A percentile compares a stretch with the other conserved stretches of the same genome.
These are phyloP conservation scores for Scheffersomyces insectosa DNA, from an alignment of 1,139 yeast species.

Conservation along the genomic window DNA sequence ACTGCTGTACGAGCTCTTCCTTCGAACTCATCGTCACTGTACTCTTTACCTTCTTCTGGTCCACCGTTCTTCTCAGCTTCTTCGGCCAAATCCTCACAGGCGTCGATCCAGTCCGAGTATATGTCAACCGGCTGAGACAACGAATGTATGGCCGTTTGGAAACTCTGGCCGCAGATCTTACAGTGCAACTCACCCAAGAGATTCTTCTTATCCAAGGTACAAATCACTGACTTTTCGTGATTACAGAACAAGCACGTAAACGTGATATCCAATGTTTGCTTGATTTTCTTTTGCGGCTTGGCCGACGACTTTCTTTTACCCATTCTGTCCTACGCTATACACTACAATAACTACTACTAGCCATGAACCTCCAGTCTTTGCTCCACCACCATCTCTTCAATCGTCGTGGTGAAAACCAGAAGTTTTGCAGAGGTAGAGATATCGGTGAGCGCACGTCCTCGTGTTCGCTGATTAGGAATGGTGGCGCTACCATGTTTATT, in stretches of 20 bases:
- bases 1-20: slow-evolving; percentile 6
- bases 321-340: slow-evolving; percentile 30
- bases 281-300: slow-evolving; percentile 76
- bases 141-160: slow-evolving; percentile 85
- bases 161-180: slow-evolving; percentile 92
- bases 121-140: slow-evolving; percentile 89
- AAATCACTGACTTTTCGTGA: slow-evolving; percentile 89
- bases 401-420: too few relatives aligned
- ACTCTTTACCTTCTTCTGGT: slow-evolving; percentile 34
- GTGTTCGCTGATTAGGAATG: too few relatives aligned
- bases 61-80: slow-evolving; percentile 43
- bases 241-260: slow-evolving; percentile 94
- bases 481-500: too few relatives aligned
- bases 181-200: slow-evolving; percentile 85
- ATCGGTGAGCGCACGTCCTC: too few relatives aligned
- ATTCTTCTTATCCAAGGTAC: slow-evolving; percentile 84
- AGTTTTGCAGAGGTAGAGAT: too few relatives aligned
- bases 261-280: slow-evolving; percentile 78
- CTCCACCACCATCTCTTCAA: too few relatives aligned
- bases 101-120: slow-evolving; percentile 98
- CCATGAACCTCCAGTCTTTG: too few relatives aligned
- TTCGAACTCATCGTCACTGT: slow-evolving; percentile 37
- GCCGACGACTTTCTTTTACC: slow-evolving; percentile 93
- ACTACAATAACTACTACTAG: too few relatives aligned
- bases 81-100: slow-evolving; percentile 92